phyloP scores from a whole-genome alignment of 1,284 basidiomycete genomes.

The Ceratobasidium sp. region DNA sequence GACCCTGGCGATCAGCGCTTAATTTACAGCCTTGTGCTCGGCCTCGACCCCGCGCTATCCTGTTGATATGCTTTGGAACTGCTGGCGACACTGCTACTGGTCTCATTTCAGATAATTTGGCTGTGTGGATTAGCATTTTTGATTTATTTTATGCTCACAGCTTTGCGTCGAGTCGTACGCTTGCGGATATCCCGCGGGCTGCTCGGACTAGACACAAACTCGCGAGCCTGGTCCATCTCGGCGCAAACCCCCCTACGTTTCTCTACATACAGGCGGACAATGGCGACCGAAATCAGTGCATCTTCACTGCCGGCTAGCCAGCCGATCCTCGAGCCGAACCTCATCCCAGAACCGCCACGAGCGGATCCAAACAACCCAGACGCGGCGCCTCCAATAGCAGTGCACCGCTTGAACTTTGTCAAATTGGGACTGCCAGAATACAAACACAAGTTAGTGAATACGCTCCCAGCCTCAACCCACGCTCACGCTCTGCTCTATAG shows the following conservation, averaged over 20 bases:
- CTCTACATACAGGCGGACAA: neutral
- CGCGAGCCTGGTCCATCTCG: neutral
- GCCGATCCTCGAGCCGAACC: neutral
- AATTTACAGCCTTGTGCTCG: neutral
- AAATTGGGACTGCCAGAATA: conserved; percentile 41
- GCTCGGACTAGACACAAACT: neutral
- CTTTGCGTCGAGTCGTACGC: neutral
- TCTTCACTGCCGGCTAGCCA: neutral
- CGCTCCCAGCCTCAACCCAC: neutral
- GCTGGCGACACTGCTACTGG: no score
- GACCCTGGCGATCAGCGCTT: conserved; percentile 15
- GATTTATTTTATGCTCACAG: no score
- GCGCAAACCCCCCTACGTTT: neutral
- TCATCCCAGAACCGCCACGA: conserved; percentile 38
- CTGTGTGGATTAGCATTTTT: no score
- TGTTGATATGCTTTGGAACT: neutral
- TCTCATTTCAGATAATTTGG: no score
- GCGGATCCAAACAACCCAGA: neutral
- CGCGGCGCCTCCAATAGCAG: conserved; percentile 31
- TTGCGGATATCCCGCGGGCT: neutral
- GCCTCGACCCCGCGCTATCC: neutral
- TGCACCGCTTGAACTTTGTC: conserved; percentile 38
- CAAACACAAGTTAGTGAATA: conserved; percentile 18
- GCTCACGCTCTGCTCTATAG: neutral
- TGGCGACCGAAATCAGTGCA: neutral